Base-by-base conservation (phyloP, 2,329 filamentous ascomycete genomes). In the Trichophaea hybrida region DNA sequence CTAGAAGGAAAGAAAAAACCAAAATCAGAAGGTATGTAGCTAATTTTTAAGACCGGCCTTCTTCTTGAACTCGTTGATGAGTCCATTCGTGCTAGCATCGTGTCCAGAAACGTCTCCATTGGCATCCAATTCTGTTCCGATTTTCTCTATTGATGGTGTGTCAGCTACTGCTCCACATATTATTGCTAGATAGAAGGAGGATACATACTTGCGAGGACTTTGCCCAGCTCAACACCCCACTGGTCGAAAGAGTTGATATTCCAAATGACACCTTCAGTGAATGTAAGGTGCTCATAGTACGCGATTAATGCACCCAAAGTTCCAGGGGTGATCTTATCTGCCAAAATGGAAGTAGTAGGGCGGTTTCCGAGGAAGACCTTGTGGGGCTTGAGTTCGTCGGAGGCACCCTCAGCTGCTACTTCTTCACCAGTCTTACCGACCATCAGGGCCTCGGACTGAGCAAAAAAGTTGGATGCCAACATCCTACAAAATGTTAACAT, bases 241-340 rank as follows among this genome's bases (percentile, higher is more conserved):
- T 98, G 93, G 76, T 98, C 93, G 72, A 97, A 98, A 71, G 85
- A 89, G 82, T 98, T 98, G 79, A 98, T 95, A 77, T 97, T 94
- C 93, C 93, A 98, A 72, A 98, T 79, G 56, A 90, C 91, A 69
- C 93, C 93, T 77, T 98, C 93, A 40, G 88, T 94, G 74, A 98
- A 98, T 59, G 93, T 97, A 63, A 97, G 76, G 76, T 98, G 93
- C 80, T 98, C 93, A 75, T 98, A 98, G 80, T 97, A 98, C 66
- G 89, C 91, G 69, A 98, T 98, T 69, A 98, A 76, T 2, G 93
- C 91, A 71, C 93, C 93, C 52, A 98, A 81, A 69, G 94, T 89
- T 48, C 84, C 88, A 6, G 93, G 93, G 15, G 93, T 95, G 72
- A 98, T 97, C 77, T 88, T 84, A 69, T 90, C 86, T 49, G 91